Base-by-base conservation (phyloP, 352 stramenopile genomes). In the Aphanomyces stellatus region DNA sequence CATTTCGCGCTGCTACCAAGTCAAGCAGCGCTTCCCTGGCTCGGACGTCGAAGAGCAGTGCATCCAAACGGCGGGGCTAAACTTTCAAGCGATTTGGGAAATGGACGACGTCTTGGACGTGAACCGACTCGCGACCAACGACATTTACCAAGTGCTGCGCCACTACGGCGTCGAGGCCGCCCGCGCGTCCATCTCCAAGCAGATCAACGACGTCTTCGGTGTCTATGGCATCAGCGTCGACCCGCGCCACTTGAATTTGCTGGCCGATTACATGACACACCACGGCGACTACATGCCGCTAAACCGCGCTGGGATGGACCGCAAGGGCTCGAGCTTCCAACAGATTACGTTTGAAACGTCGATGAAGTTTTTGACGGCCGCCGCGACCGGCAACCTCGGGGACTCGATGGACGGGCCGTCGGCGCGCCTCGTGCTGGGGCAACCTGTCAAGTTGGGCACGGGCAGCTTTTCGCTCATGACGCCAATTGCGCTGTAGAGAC, bases 261-360 rank as follows among this genome's bases (percentile, higher is more conserved):
- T 99, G 73, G 97, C 96, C 65, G 98, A 99, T 81, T 99, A 99
- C 81, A 99, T 99, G 97, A 99, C 97, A 2, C 93, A 93, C 72
- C 80, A 96, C 71, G 98, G 98, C 42, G 95, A 87, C 64, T 98
- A 98, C 83, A 98, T 96, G 82, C 81, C 96, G 28, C 93, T 99
- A 76, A 99, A 99, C 83, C 90, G 97, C 57, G 97, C 91, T 62
- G 96, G 97, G 62, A 99, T 99, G 93, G 85, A 87, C 59, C 86
- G 98, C 71, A 95, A 96, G 72, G 92, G 90, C 59, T 99, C 93
- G 34, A 87, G 96, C 25, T 97, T 99, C 72, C 86, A 99, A 72
- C 96, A 99, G 79, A 99, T 99, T 88, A 99, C 95, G 77, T 99
- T 99, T 78, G 98, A 99, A 81, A 99, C 97, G 40, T 99, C 97